Base-by-base conservation (phyloP, 495 filamentous ascomycete genomes). In the Hamigera avellanea region DNA sequence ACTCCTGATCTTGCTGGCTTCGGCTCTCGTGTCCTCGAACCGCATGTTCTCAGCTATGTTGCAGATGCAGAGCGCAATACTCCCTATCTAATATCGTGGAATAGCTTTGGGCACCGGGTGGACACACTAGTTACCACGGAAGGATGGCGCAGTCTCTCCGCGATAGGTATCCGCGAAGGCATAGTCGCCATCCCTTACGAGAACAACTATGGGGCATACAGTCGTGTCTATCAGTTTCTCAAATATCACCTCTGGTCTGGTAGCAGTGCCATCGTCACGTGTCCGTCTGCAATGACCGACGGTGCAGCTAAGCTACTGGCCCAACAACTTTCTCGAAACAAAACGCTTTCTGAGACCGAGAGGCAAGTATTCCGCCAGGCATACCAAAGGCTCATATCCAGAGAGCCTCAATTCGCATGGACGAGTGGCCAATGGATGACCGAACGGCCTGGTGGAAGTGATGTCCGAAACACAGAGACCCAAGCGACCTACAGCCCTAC, bases 341-440 rank as follows among this genome's bases (percentile, higher is more conserved):
- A 57, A 39, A 13, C 40, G 33, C 10, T 35, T 19, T 41, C 37
- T 8, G 25, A 41, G 12, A 23, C 26, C 8, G 40, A 55, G 8
- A 38, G 41, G 34, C 19, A 46, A 26, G 60, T 77, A 5, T 65
- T 80, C 32, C 45, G 64, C 17, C 52, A 63, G 16, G 75, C 73
- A 19, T 76, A 68, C 42, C 41, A 59, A 14, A 55, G 54, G 23
- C 50, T 77, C 14, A 70, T 58, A 10, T 72, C 69, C 8, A 54
- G 69, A 5, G 69, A 81, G 36, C 62, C 74, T 0, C 40, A 50
- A 6, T 40, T 57, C n/a, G 64, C 68, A 1, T 82, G 78, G 79
- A 82, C 78, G 4, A 72, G 63, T 35, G 78, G 79, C 1, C 76
- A 82, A 47, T 83, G 78, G 78, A 82, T 83, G 79, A 83, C 79